Evolutionary conservation across 345 rosid genomes (phyloP), one percentile per base, ranked within the genome.

Genomic region (Nasturtium officinale): DNA sequence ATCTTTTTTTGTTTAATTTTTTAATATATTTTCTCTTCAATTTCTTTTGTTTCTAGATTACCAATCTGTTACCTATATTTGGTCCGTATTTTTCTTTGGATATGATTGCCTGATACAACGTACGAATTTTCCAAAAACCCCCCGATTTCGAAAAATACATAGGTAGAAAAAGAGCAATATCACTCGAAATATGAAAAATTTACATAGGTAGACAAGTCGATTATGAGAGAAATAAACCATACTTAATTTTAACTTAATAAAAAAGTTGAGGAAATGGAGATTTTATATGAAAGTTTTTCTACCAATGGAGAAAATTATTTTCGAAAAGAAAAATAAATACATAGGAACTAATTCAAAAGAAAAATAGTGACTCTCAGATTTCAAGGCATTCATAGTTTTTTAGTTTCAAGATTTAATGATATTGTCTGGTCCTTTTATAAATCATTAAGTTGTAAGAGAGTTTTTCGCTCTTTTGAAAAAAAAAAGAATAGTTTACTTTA

Each of bases 341-440:
- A 60, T 25, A n/a, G 51, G 37, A 37, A 51, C 17, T 38, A 48
- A 60, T 40, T 67, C 62, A 68, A 68, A 67, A 69, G 45, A 23
- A 25, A 43, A 61, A 61, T 48, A 76, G 71, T 61, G 59, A 61
- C 15, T 53, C 70, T 69, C 74, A 61, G 45, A 76, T 43, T 53
- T 69, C 63, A 76, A 55, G 67, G 75, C 75, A 76, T 52, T 76
- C 65, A 69, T 69, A 54, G 60, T 56, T 55, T 55, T 75, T 37
- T 69, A 63, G 75, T 69, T 69, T 69, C 79, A 69, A 76, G 65
- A 46, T 63, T 33, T 55, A 69, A 76, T 76, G 66, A 76, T 69
- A 69, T 18, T 69, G 75, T 69, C 71, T 69, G 53, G 71, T 76
- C 61, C 71, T 69, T 76, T 69, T 55, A 76, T 26, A 62, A 76